These are phyloP conservation scores for Saturnispora zaruensis DNA, from an alignment of 805 yeast genomes.

Conservation along the genomic window DNA sequence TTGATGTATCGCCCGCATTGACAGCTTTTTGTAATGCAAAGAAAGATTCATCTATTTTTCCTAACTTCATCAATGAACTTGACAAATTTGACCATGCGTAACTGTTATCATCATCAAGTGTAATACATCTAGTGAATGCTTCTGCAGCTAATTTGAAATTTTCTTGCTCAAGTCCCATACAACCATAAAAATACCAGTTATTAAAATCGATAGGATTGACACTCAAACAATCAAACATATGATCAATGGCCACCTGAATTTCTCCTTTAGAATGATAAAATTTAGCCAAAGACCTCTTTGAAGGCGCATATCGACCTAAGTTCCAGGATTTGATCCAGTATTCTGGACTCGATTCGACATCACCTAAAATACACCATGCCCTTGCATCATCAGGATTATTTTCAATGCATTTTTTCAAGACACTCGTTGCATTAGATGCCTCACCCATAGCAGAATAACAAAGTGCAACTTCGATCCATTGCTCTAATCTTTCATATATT, in stretches of 20 bases:
- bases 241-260: conserved; percentile 45
- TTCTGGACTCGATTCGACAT: conserved; percentile 64
- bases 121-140: conserved; percentile 85
- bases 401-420: conserved; percentile 42
- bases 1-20: conserved; percentile 52
- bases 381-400: conserved; percentile 69
- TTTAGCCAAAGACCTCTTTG: conserved; percentile 74
- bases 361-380: conserved; percentile 79
- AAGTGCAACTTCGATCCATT: conserved; percentile 77
- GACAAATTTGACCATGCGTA: conserved; percentile 91
- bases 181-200: conserved; percentile 90
- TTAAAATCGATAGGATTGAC: conserved; percentile 68
- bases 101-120: conserved; percentile 71
- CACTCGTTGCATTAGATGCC: conserved; percentile 56
- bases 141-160: conserved; percentile 76
- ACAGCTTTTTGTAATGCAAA: conserved; percentile 78
- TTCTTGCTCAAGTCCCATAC: conserved; percentile 68
- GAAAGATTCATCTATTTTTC: conserved; percentile 69
- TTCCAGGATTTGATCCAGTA: conserved; percentile 87
- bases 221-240: conserved; percentile 65
- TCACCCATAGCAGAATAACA: conserved; percentile 85
- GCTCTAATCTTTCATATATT: conserved; percentile 69
- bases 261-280: conserved; percentile 53
- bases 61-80: conserved; percentile 58
- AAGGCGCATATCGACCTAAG: conserved; percentile 70